Evolutionary conservation across 495 filamentous ascomycete species (phyloP).

Genomic region (Penicillium parvum): DNA sequence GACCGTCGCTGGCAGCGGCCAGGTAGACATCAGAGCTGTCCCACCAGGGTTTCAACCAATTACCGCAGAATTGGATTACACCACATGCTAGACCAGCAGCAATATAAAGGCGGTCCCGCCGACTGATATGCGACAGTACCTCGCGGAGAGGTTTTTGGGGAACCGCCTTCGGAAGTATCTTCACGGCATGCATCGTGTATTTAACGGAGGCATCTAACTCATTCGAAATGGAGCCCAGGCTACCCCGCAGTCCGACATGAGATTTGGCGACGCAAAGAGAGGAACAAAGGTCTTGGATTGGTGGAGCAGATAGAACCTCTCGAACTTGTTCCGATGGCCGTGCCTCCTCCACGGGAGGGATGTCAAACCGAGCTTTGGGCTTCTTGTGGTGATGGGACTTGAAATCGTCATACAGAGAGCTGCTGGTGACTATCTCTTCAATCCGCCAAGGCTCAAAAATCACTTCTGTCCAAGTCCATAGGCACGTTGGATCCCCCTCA

Average conservation of each 20-base stretch:
- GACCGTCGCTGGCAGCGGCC: conserved; percentile 1
- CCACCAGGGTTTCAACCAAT: conserved; percentile 32
- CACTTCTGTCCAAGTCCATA: conserved; percentile 11
- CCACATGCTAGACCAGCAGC: conserved; percentile 33
- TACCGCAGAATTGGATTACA: conserved; percentile 29
- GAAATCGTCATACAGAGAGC: background rate
- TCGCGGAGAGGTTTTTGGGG: conserved; percentile 5
- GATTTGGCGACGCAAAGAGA: background rate
- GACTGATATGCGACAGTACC: conserved; percentile 9
- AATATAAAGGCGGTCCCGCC: conserved; percentile 27
- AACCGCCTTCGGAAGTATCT: background rate
- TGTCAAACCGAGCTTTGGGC: background rate
- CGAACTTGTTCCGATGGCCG: background rate
- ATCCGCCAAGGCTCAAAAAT: conserved; percentile 4
- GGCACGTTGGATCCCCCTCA: background rate
- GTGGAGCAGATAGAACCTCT: background rate
- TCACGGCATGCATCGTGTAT: conserved; percentile 6
- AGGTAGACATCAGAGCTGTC: conserved; percentile 15
- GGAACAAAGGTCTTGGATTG: conserved; percentile 2
- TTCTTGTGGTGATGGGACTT: background rate
- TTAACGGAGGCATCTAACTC: background rate
- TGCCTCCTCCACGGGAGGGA: background rate
- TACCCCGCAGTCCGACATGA: background rate
- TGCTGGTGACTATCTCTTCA: conserved; percentile 12
- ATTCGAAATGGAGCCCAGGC: conserved; percentile 14